These are phyloP conservation scores for Fusarium protoensiforme DNA, from an alignment of 2,329 filamentous ascomycete species.

Conservation along the genomic window DNA sequence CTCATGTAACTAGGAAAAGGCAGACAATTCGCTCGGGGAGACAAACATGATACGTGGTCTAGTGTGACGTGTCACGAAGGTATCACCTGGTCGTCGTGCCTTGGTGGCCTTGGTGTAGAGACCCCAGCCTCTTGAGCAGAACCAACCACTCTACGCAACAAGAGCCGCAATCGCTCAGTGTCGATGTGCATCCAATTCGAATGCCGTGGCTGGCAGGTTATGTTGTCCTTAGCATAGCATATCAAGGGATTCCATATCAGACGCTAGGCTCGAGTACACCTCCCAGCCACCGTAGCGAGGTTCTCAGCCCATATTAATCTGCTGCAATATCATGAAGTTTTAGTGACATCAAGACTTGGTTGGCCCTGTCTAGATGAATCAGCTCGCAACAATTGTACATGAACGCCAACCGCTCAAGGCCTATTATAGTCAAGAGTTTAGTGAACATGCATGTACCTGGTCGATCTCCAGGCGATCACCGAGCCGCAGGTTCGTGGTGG, in stretches of 20 bases:
- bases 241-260: neutral
- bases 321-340: neutral
- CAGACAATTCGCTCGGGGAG: neutral
- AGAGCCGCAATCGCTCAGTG: neutral
- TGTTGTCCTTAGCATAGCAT: neutral
- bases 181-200: neutral
- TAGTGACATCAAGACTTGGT: neutral
- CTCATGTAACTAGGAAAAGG: neutral
- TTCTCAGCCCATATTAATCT: neutral
- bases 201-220: neutral
- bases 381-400: neutral
- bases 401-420: neutral
- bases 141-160: neutral
- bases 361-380: neutral
- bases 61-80: neutral
- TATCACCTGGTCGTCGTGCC: neutral
- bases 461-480: neutral
- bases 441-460: neutral
- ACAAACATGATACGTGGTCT: neutral
- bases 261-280: neutral
- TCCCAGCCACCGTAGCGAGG: neutral
- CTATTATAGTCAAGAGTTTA: neutral
- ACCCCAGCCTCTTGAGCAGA: neutral
- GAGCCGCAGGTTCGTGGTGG: neutral
- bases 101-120: neutral